Base-by-base conservation (phyloP, 2,329 filamentous ascomycete genomes). In the Fusarium beomiforme region DNA sequence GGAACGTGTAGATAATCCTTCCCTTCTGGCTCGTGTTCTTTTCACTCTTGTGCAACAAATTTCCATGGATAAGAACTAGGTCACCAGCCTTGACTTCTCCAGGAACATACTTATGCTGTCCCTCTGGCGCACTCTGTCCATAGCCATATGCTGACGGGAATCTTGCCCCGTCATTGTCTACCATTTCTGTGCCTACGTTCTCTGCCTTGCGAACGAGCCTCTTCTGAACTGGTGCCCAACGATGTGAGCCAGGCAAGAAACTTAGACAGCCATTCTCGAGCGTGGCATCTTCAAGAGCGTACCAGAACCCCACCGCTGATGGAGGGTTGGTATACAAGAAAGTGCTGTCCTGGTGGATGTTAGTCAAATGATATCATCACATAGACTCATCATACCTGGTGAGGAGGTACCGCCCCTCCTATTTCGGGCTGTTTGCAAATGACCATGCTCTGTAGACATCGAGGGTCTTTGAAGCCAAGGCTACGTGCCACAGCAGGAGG, bases 401-500 rank as follows among this genome's bases (percentile, higher is more conserved):
- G 96, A 24, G 94, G 90, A 2, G 92, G 94, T 44, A 98, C 96
- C 4, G 93, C 92, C 24, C 93, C 95, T 31, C 96, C 96, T 57
- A 98, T 98, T 82, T 97, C 93, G 24, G 96, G 95, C 83, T 98
- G 95, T 82, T 99, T 99, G 88, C 94, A 98, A 75, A 99, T 98
- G 31, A 98, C 87, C 96, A 99, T 99, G 80, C 92, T 96, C 85
- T 99, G 96, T 56, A 99, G 85, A 65, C 87, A 89, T 23, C 92
- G 85, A 4, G 95, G 93, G 79, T 97, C 93, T 8, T 73, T 76
- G 83, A 94, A 97, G 5, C 92, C 92, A 14, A 97, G 85, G 12
- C 87, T 87, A 46, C 84, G 83, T 2, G 94, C 94, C 17, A 97
- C 90, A 8, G 86, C 88, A 1, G 84, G 85, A 1, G 87, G 87